Evolutionary conservation across 2,329 filamentous ascomycete species (phyloP).

Genomic region (Calonectria henricotiae): DNA sequence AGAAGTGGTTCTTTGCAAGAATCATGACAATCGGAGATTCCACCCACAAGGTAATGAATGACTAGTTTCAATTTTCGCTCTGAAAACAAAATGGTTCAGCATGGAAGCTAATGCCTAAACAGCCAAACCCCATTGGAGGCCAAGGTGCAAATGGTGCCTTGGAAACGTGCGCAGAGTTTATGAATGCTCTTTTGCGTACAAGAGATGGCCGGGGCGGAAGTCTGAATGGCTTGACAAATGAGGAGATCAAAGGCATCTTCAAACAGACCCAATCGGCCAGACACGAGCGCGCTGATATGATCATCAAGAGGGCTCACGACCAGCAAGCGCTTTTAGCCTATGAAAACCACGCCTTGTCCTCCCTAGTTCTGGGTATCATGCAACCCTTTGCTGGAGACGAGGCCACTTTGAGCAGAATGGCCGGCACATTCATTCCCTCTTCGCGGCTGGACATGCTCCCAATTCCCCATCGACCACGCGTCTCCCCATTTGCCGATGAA

Average conservation of each 20-base stretch:
- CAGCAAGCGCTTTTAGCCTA: neutral
- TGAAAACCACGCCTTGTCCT: neutral
- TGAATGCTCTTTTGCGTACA: neutral
- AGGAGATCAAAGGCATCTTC: neutral
- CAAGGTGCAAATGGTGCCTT: constrained; percentile 12
- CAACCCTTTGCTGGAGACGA: neutral
- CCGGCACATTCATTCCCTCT: too few relatives aligned
- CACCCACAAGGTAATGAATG: constrained; percentile 13
- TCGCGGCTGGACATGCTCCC: neutral
- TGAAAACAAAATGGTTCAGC: too few relatives aligned
- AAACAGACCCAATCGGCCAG: neutral
- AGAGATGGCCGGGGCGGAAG: neutral
- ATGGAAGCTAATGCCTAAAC: neutral
- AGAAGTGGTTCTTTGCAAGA: constrained; percentile 15
- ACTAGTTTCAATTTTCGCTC: neutral
- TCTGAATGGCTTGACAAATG: neutral
- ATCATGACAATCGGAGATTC: constrained; percentile 13
- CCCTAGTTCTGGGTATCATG: neutral
- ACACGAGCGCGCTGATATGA: constrained; percentile 10
- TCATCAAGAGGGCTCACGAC: neutral
- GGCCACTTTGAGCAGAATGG: neutral
- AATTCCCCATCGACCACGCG: neutral
- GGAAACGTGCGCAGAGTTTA: neutral
- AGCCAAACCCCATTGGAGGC: constrained; percentile 11
- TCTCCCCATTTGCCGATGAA: neutral